Evolutionary conservation across 495 filamentous ascomycete species (phyloP).

Genomic region (Lophiotrema nucula): DNA sequence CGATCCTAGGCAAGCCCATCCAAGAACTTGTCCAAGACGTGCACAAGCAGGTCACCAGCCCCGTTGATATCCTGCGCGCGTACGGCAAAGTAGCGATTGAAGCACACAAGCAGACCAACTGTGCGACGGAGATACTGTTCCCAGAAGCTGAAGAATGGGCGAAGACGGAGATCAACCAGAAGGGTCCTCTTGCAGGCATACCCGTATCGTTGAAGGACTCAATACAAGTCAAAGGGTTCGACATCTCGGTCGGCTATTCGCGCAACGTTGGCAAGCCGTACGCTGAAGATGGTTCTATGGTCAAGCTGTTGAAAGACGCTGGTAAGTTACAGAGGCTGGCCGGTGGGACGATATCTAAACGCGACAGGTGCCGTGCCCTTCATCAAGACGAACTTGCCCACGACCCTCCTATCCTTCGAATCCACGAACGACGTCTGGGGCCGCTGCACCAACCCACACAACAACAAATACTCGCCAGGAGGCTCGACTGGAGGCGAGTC

Average conservation of each 20-base stretch:
- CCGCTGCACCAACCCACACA: slow-evolving; percentile 78
- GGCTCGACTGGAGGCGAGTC: slow-evolving; percentile 89
- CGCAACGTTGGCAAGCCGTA: slow-evolving; percentile 65
- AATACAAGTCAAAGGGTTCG: slow-evolving; percentile 80
- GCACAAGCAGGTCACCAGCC: slow-evolving; percentile 61
- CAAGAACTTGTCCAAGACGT: slow-evolving; percentile 75
- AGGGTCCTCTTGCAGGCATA: slow-evolving; percentile 85
- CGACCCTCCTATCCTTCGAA: slow-evolving; percentile 89
- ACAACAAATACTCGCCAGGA: slow-evolving; percentile 78
- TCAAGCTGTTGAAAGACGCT: slow-evolving; percentile 82
- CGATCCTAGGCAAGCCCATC: slow-evolving; percentile 71
- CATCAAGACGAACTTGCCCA: slow-evolving; percentile 92
- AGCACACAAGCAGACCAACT: slow-evolving; percentile 87
- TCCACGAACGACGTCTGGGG: slow-evolving; percentile 87
- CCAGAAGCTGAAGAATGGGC: slow-evolving; percentile 75
- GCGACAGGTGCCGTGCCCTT: slow-evolving; percentile 79
- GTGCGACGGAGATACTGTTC: slow-evolving; percentile 85
- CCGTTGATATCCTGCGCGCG: slow-evolving; percentile 75
- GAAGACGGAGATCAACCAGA: slow-evolving; percentile 65
- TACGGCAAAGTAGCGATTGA: slow-evolving; percentile 86
- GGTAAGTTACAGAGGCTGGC: slow-evolving; percentile 43
- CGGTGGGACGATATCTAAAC: not conserved
- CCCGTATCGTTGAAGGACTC: slow-evolving; percentile 89
- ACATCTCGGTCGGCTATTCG: slow-evolving; percentile 81
- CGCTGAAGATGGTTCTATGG: slow-evolving; percentile 68